Base-by-base conservation (phyloP, 1,139 yeast species). In the Suhomyces anneliseae region DNA sequence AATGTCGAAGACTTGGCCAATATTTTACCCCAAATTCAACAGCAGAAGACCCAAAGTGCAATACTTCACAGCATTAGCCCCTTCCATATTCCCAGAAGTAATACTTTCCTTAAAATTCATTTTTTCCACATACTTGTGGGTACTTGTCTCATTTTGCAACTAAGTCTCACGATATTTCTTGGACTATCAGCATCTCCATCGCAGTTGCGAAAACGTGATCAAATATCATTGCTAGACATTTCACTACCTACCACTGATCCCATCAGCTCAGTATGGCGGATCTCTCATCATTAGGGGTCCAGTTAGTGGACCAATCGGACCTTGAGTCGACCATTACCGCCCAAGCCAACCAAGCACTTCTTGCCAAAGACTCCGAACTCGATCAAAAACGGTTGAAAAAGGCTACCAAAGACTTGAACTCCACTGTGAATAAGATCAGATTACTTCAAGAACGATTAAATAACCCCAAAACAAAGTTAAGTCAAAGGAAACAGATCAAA, bases 341-440 rank as follows among this genome's bases (percentile, higher is more conserved):
- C 41, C 72, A 80, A 65, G 97, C 97, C 1, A 83, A 83, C 53
- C 72, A 72, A 44, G 82, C 79, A 5, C 74, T 90, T 48, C 68
- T 77, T 2, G 68, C 76, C 40, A 82, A 85, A 47, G 92, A 89
- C 48, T 68, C 79, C 5, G 96, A 87, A 55, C 69, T 86, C 40
- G 99, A 93, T 56, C 70, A 76, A 47, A 86, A 84, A 53, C 74
- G 98, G 47, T 69, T 90, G 12, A 83, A 81, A 10, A 88, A 89
- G 61, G 78, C 95, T 0, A 62, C 66, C 27, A 75, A 73, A 40
- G 79, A 76, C 37, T 62, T 80, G 32, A 66, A 65, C 11, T 77
- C 77, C 52, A 65, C 78, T 8, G 56, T 67, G 33, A 62, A 66
- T 14, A 81, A 80, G 55, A 62, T 84, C 15, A 57, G 68, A 6